phyloP scores from a whole-genome alignment of 805 yeast genomes.

The Candida incommunis region DNA sequence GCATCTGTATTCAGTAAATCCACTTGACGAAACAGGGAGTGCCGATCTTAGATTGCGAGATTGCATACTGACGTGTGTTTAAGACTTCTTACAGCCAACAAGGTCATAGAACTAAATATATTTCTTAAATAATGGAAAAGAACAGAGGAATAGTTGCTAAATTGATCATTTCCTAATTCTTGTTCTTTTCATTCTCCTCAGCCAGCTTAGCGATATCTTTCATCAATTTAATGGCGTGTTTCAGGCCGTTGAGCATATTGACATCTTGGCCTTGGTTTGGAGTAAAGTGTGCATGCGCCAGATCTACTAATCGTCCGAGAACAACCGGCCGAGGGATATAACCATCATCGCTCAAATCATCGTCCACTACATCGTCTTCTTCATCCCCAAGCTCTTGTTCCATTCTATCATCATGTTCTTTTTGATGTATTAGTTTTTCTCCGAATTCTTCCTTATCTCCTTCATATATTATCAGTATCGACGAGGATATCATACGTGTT shows the following conservation, averaged over 20 bases:
- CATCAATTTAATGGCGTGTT: slow-evolving; percentile 31
- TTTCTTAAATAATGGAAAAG: too few relatives aligned
- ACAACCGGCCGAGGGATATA: slow-evolving; percentile 31
- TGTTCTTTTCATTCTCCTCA: too few relatives aligned
- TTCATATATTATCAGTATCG: slow-evolving; percentile 63
- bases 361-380: slow-evolving; percentile 12
- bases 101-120: too few relatives aligned
- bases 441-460: slow-evolving; percentile 47
- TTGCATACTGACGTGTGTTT: too few relatives aligned
- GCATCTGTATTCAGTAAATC: too few relatives aligned
- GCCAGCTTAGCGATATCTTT: not conserved
- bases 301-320: slow-evolving; percentile 61
- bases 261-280: slow-evolving; percentile 60
- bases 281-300: slow-evolving; percentile 66
- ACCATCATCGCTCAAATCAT: not conserved
- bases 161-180: too few relatives aligned
- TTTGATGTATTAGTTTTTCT: slow-evolving; percentile 20
- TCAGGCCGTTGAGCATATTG: slow-evolving; percentile 55
- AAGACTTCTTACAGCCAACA: too few relatives aligned
- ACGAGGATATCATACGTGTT: slow-evolving; percentile 53
- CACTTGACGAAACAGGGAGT: too few relatives aligned
- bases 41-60: too few relatives aligned
- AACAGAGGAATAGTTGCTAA: too few relatives aligned
- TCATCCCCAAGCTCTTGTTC: slow-evolving; percentile 11
- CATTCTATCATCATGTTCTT: slow-evolving; percentile 18